These are phyloP conservation scores for Cladosporium sphaerospermum DNA, from an alignment of 2,329 filamentous ascomycete genomes.

Conservation along the genomic window DNA sequence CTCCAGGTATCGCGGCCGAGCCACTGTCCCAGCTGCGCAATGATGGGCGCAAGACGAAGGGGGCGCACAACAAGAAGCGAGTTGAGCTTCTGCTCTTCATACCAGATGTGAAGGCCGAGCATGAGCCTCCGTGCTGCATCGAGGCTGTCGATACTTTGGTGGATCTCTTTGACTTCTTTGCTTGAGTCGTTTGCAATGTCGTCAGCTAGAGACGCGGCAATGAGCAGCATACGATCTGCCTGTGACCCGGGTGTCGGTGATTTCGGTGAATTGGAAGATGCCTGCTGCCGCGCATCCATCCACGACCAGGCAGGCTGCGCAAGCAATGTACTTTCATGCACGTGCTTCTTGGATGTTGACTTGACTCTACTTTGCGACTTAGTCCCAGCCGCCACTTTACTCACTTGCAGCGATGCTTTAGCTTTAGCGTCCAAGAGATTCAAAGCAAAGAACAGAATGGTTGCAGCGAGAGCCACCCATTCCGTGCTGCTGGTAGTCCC, in stretches of 20 bases:
- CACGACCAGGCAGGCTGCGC: slow-evolving; percentile 20
- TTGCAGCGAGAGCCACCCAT: slow-evolving; percentile 36
- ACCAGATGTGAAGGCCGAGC: slow-evolving; percentile 72
- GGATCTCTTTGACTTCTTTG: not conserved
- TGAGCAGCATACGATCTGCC: slow-evolving; percentile 21
- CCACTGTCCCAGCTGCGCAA: slow-evolving; percentile 79
- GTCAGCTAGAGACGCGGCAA: slow-evolving; percentile 22
- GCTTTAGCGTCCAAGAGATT: slow-evolving; percentile 24
- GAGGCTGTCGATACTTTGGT: not conserved
- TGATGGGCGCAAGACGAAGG: slow-evolving; percentile 56
- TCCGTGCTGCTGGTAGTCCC: slow-evolving; percentile 18
- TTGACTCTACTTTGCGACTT: not conserved
- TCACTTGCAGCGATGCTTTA: slow-evolving; percentile 21
- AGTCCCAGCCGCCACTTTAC: slow-evolving; percentile 20
- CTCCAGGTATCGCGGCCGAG: slow-evolving; percentile 65
- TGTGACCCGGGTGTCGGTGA: slow-evolving; percentile 10
- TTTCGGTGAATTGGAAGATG: not conserved
- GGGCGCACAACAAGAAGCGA: not conserved
- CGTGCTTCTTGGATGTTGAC: not conserved
- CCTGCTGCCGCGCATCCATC: slow-evolving; percentile 10
- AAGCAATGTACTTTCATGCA: not conserved
- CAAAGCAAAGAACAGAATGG: slow-evolving; percentile 35
- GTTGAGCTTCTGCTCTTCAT: slow-evolving; percentile 79
- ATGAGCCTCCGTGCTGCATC: slow-evolving; percentile 34
- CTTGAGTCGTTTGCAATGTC: slow-evolving; percentile 13